phyloP scores from a whole-genome alignment of 331 rosid genomes.

The Quercus phellos region DNA sequence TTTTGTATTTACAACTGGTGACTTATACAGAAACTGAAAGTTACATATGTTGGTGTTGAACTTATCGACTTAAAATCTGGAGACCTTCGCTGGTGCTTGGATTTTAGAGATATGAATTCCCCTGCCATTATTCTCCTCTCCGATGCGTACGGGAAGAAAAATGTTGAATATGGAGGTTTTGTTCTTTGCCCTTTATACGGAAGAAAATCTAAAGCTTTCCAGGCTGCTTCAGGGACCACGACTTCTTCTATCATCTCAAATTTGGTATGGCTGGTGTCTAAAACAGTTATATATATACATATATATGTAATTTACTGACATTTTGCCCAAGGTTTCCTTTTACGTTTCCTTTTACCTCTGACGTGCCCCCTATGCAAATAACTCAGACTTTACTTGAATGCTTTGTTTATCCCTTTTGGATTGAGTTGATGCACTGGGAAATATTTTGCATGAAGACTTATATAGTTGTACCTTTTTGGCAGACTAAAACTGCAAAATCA shows the following conservation, averaged over 20 bases:
- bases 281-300: neutral
- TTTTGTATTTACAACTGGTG: slow-evolving; percentile 25
- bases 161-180: slow-evolving; percentile 70
- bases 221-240: slow-evolving; percentile 85
- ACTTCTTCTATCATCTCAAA: slow-evolving; percentile 67
- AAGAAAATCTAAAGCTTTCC: slow-evolving; percentile 93
- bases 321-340: slow-evolving; percentile 17
- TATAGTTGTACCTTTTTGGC: slow-evolving; percentile 27
- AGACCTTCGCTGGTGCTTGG: slow-evolving; percentile 99
- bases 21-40: slow-evolving; percentile 73
- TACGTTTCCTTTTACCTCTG: slow-evolving; percentile 14
- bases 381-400: slow-evolving; percentile 1
- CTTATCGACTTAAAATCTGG: slow-evolving; percentile 72
- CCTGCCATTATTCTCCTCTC: slow-evolving; percentile 80
- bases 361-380: slow-evolving; percentile 5
- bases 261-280: slow-evolving; percentile 56
- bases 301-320: neutral
- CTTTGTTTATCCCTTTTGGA: slow-evolving; percentile 6
- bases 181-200: slow-evolving; percentile 92
- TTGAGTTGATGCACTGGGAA: neutral
- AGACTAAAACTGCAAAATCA: slow-evolving; percentile 97
- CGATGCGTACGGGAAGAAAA: slow-evolving; percentile 71
- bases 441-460: slow-evolving; percentile 16
- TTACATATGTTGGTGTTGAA: slow-evolving; percentile 82
- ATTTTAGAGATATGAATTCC: slow-evolving; percentile 93